These are phyloP conservation scores for Verruconis gallopava DNA, from an alignment of 2,329 filamentous ascomycete species.

Conservation along the genomic window DNA sequence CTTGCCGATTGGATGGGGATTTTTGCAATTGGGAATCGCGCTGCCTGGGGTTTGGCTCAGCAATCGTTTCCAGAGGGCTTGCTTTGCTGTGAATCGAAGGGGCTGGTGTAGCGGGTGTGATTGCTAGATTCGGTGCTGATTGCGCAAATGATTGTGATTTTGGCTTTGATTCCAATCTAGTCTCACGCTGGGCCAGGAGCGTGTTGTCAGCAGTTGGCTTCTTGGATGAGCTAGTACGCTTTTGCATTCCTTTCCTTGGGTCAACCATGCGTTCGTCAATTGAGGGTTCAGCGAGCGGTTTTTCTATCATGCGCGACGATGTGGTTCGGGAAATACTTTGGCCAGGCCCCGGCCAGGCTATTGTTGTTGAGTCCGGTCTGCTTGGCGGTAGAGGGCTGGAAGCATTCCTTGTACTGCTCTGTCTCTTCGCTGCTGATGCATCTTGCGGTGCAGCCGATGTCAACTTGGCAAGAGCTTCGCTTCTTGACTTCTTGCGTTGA, in stretches of 20 bases:
- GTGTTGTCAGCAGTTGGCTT: background rate
- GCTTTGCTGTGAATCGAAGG: constrained; percentile 53
- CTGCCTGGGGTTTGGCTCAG: constrained; percentile 31
- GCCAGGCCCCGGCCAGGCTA: background rate
- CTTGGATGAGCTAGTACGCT: constrained; percentile 2
- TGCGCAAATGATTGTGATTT: background rate
- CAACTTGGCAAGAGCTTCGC: background rate
- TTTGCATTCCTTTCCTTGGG: constrained; percentile 5
- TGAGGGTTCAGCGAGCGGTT: background rate
- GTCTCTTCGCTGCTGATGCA: background rate
- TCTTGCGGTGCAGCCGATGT: background rate
- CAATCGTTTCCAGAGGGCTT: constrained; percentile 32
- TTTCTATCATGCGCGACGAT: background rate
- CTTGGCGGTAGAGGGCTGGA: background rate
- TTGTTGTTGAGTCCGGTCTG: background rate
- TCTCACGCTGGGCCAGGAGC: background rate
- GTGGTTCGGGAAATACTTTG: background rate
- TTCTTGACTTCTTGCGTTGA: constrained; percentile 1
- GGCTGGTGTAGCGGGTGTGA: constrained; percentile 20
- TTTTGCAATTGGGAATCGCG: constrained; percentile 11
- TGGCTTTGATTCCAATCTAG: background rate
- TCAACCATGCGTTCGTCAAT: background rate
- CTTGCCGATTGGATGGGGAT: background rate
- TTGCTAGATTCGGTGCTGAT: background rate
- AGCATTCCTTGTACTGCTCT: background rate